A percentile compares a stretch with the other conserved stretches of the same genome.
These are phyloP conservation scores for Lasiodiplodia theobromae DNA, from an alignment of 2,329 filamentous ascomycete species.

Conservation along the genomic window DNA sequence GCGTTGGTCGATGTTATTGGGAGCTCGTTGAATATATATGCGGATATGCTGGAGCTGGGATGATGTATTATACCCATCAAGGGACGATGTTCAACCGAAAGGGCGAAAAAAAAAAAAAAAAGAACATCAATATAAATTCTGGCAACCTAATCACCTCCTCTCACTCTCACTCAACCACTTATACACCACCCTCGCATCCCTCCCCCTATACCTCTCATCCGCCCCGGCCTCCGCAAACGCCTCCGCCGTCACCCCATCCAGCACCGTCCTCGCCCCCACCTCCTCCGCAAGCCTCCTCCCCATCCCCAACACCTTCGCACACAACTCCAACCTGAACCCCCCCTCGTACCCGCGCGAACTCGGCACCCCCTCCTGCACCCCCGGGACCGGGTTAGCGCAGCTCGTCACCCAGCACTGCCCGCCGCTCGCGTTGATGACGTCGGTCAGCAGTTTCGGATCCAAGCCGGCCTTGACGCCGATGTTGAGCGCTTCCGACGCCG, in stretches of 20 bases:
- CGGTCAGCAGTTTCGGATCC: slow-evolving; percentile 72
- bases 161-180: slow-evolving; percentile 62
- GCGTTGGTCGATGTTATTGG: slow-evolving; percentile 53
- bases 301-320: slow-evolving; percentile 65
- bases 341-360: slow-evolving; percentile 73
- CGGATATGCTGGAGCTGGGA: slow-evolving; percentile 40
- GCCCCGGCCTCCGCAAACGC: slow-evolving; percentile 61
- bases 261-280: slow-evolving; percentile 57
- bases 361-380: slow-evolving; percentile 78
- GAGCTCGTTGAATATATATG: slow-evolving; percentile 50
- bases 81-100: background rate
- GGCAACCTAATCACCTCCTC: slow-evolving; percentile 51
- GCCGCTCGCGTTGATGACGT: slow-evolving; percentile 90
- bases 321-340: slow-evolving; percentile 64
- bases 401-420: slow-evolving; percentile 95
- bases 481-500: slow-evolving; percentile 71
- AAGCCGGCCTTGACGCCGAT: slow-evolving; percentile 69
- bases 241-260: slow-evolving; percentile 58
- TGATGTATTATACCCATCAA: background rate
- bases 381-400: slow-evolving; percentile 91
- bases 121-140: no score
- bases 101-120: no score
- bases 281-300: slow-evolving; percentile 61
- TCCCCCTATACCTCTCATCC: slow-evolving; percentile 60
- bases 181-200: slow-evolving; percentile 66